Conservation (phyloP, 2,329 filamentous ascomycete genomes). For the Bipolaris sorokiniana region DNA sequence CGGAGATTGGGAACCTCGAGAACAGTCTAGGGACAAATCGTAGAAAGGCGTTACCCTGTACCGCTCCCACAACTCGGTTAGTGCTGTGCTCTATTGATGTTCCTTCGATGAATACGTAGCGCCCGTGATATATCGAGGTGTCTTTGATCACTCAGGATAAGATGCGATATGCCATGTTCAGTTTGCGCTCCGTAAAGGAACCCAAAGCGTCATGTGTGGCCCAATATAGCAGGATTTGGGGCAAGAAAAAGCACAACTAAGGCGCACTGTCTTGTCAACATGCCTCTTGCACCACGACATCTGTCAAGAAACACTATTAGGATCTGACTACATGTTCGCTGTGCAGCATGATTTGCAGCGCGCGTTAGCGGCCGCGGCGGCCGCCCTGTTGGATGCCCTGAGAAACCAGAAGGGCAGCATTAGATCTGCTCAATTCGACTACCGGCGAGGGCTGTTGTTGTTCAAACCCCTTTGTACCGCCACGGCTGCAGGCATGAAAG, state of each 20-base stretch:
- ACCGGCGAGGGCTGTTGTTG: conserved; percentile 36
- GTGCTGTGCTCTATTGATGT: conserved; percentile 34
- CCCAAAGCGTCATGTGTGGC: conserved; percentile 31
- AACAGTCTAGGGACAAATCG: conserved; percentile 27
- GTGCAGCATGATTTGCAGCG: conserved; percentile 36
- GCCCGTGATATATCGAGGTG: conserved; percentile 33
- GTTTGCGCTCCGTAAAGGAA: conserved; percentile 24
- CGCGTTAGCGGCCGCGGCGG: conserved; percentile 21
- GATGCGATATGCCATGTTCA: conserved; percentile 30
- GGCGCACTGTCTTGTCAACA: conserved; percentile 41
- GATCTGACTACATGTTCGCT: conserved; percentile 29
- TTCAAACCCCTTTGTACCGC: conserved; percentile 38
- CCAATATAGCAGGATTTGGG: conserved; percentile 28
- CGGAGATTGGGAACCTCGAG: conserved; percentile 30
- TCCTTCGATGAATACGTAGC: conserved; percentile 27
- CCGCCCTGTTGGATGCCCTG: conserved; percentile 26
- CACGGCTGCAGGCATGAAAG: conserved; percentile 23
- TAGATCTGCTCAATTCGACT: conserved; percentile 38
- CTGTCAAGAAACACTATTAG: conserved; percentile 40
- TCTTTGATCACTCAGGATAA: conserved; percentile 30
- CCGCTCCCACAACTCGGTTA: conserved; percentile 36
- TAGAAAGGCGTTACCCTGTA: conserved; percentile 39
- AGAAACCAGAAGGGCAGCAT: conserved; percentile 36
- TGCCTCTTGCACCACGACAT: conserved; percentile 32
- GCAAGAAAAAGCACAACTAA: conserved; percentile 41